Evolutionary conservation across 2,329 filamentous ascomycete genomes (phyloP).

Genomic region (Trichoderma pleuroti): DNA sequence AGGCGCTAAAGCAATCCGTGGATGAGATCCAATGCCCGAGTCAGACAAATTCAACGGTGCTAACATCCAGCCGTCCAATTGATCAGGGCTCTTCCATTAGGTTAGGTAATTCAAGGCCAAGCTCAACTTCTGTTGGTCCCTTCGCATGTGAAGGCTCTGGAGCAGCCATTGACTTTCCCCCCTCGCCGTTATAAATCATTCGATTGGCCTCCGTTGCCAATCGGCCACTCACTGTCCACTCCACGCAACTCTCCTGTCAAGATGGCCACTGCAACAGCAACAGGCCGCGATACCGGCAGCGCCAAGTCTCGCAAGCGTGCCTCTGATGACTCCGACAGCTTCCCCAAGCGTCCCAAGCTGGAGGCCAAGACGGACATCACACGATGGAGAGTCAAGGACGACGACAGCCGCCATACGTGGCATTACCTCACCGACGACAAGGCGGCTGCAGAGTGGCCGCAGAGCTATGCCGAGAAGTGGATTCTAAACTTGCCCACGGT

Average conservation of each 20-base stretch:
- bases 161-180: background rate
- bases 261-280: constrained; percentile 33
- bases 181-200: background rate
- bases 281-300: constrained; percentile 29
- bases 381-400: constrained; percentile 80
- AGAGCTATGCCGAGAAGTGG: constrained; percentile 85
- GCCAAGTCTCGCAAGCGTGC: constrained; percentile 43
- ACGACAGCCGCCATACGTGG: constrained; percentile 87
- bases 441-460: constrained; percentile 73
- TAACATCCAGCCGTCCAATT: background rate
- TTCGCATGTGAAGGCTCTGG: background rate
- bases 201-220: background rate
- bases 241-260: constrained; percentile 4
- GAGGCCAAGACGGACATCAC: constrained; percentile 68
- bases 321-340: constrained; percentile 37
- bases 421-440: constrained; percentile 78
- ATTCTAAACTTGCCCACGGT: constrained; percentile 78
- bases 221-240: background rate
- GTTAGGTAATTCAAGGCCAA: background rate
- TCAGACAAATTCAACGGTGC: background rate
- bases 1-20: background rate
- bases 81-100: background rate
- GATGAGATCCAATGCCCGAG: background rate
- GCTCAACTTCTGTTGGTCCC: background rate
- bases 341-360: constrained; percentile 46